Percentiles rank a stretch among this genome's conserved stretches.
phyloP scores from a whole-genome alignment of 176 grass and related monocot genomes.

The Tuctoria greenei region DNA sequence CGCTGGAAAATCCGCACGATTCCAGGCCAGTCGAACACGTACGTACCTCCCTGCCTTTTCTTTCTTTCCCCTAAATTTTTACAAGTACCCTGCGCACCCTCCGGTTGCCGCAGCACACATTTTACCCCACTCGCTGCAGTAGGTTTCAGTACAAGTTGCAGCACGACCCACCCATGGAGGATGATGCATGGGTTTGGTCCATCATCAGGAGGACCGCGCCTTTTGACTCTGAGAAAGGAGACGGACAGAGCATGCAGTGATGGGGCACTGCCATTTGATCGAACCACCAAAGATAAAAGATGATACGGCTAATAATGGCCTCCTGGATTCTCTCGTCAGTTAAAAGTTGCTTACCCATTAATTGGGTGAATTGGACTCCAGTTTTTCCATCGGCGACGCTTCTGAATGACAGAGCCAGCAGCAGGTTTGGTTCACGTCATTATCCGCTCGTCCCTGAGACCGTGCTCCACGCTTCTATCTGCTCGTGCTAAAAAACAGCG shows the following conservation, averaged over 20 bases:
- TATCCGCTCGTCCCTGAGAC: constrained; percentile 10
- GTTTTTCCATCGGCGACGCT: background rate
- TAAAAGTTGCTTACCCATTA: background rate
- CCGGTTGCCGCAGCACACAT: background rate
- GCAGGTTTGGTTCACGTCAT: constrained; percentile 32
- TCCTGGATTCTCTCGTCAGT: background rate
- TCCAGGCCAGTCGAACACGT: constrained; percentile 2
- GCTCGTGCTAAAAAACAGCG: background rate
- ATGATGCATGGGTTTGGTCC: constrained; percentile 8
- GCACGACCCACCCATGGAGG: background rate
- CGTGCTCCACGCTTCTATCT: background rate
- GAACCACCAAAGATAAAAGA: background rate
- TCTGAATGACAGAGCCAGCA: constrained; percentile 10
- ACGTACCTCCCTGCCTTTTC: constrained; percentile 3
- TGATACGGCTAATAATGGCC: background rate
- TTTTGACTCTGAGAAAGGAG: constrained; percentile 14
- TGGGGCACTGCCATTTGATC: background rate
- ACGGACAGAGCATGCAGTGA: background rate
- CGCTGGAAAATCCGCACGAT: constrained; percentile 48
- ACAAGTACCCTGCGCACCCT: constrained; percentile 9
- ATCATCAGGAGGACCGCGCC: background rate
- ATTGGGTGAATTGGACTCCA: constrained; percentile 37
- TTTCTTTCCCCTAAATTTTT: too few relatives aligned
- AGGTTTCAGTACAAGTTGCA: constrained; percentile 17
- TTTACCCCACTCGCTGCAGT: background rate